Base-by-base conservation (phyloP, 1,139 yeast genomes). In the Yamadazyma kanchanaburiensis region DNA sequence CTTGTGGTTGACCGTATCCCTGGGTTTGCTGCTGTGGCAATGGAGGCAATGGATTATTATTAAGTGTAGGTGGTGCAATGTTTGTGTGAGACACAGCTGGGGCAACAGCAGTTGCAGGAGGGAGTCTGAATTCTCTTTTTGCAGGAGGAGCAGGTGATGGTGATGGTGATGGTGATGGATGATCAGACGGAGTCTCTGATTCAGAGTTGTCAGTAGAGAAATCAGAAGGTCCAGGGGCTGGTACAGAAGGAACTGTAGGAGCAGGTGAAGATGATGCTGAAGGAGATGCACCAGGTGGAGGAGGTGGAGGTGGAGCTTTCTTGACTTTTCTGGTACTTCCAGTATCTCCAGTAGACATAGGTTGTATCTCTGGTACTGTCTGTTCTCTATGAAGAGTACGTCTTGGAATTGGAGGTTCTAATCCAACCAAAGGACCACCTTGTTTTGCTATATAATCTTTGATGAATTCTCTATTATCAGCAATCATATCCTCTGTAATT, bases 401-500 rank as follows among this genome's bases (percentile, higher is more conserved):
- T 36, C 91, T 63, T 2, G 94, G 94, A 33, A 85, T 65, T 12
- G 94, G 94, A 2, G 95, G 94, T 48, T 85, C 95, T 25, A 84
- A 56, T 0, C 95, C 95, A 21, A 83, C 94, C 45, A 85, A 62
- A 2, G 91, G 91, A 1, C 94, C 94, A 16, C 94, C 94, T 49
- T 80, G 84, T 46, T 80, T 68, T 6, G 78, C 61, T 40, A 85
- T 83, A 48, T 83, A 85, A 34, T 78, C 80, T 53, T 84, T 85
- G 45, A 85, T 85, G 50, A 85, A 85, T 39, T 82, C 85, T 39
- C 88, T 68, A 49, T 85, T 84, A 37, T 84, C 94, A 1, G 91
- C 94, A 55, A 87, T 85, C 89, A 84, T 83, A 45, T 86, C 95
- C 48, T 86, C 94, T 0, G 88, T 60, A 35, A 87, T 86, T 0